Evolutionary conservation across 306 rosid genomes (phyloP), one percentile per base, ranked within the genome.

Genomic region (Hippophae gyantsensis): DNA sequence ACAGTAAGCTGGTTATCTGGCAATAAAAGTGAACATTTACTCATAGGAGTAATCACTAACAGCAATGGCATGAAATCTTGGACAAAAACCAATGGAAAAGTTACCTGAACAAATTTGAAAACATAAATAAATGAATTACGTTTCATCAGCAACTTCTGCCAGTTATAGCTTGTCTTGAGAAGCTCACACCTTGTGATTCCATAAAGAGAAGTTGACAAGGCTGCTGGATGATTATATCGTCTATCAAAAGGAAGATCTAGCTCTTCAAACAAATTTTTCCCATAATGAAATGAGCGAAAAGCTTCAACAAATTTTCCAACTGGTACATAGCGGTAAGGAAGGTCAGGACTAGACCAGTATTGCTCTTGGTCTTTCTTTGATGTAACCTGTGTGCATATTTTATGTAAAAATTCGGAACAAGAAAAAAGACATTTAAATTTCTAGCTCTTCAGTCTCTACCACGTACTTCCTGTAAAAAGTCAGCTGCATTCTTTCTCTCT

Each of bases 331-430:
- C 79, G 84, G 84, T 93, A 84, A 47, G 94, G 95, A 65, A 87
- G 78, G 72, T 76, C 84, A 8, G 69, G 84, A 69, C 76, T 74
- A 6, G 84, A 78, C 99, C 99, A 93, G 71, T 93, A 86, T 78
- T 93, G 99, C 86, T 86, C 89, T 84, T 93, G 99, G 79, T 88
- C 99, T 77, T 93, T 93, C 84, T 80, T 79, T 6, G 99, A 93
- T 42, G 79, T 88, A 64, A 93, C 99, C 99, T 93, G 83, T 52
- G 47, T 7, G 59, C 52, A 74, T 60, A 74, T 32, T 68, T 41
- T 43, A 58, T 56, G 57, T 50, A 38, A 68, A 43, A 49, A 58
- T 50, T 58, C 68, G 56, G 62, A 70, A 75, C 60, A 53, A 62
- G 9, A 52, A 58, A 55, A 57, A 5, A 56, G 45, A 67, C 77